Evolutionary conservation across 768 basidiomycete genomes (phyloP), one percentile per base, ranked within the genome.

Genomic region (Lactarius sanguifluus): DNA sequence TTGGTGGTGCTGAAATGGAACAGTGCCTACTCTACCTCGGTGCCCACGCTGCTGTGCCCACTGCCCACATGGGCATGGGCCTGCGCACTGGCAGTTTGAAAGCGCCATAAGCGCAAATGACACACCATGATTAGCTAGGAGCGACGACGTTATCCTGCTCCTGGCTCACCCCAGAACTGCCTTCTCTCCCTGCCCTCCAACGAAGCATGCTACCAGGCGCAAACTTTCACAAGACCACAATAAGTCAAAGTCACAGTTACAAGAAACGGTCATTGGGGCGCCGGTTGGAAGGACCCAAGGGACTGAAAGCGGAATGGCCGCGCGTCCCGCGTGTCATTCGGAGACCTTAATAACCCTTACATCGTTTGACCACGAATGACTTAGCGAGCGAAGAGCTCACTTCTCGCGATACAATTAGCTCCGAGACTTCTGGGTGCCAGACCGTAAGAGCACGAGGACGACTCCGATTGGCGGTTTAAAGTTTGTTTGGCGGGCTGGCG

Each of bases 231-330:
- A 23, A 34, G 30, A 61, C 34, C 23, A 50, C 47, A 50, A 50
- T 50, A 50, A 50, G 47, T 25, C 47, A 50, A 5, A 50, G 47
- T 13, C 47, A 50, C 12, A 50, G 47, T 43, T n/a, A 50, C 23
- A n/a, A 25, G 12, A 50, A 23, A 43, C 34, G 16, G 4, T 7
- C 50, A 63, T 55, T 58, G 61, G 61, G 61, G 6, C 50, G 61
- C 66, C 62, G 45, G 20, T 18, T n/a, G 16, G 2, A 5, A 1
- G 50, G 41, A 36, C 50, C 57, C 57, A 34, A 54, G 32, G 66
- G 36, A 36, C 66, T 59, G 20, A 38, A 67, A 59, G 25, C 2
- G 62, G 66, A 63, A 67, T 45, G 50, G 50, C 62, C 62, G 66
- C 66, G 57, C 41, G 47, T 38, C 23, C 13, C 34, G 54, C 64